Base-by-base conservation (phyloP, 192 early-diverging fungal genomes). In the Coemansia sp. region DNA sequence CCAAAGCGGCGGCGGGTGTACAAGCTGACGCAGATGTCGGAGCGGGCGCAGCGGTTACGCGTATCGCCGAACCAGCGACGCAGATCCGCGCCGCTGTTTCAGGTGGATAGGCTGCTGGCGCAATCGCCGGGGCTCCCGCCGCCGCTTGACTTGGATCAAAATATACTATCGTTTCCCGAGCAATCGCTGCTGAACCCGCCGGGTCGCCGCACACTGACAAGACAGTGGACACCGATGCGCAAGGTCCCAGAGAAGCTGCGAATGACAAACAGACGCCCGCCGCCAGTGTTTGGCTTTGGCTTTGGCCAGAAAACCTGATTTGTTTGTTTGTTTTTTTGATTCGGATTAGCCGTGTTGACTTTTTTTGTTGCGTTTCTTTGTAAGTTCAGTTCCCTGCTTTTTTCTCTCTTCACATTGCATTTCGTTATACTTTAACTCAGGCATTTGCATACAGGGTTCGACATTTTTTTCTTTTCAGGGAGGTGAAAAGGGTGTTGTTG, bases 21-120 rank as follows among this genome's bases (percentile, higher is more conserved):
- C 23, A 29, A 28, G 35, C 40, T 71, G 16, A 60, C 57, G 25
- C 52, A 51, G 3, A 58, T 71, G 44, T 60, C 62, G 6, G 60
- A 62, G 23, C 53, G 45, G 24, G 62, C 62, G 10, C 62, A 56
- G 12, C 44, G 57, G n/a, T 45, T 71, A 28, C 56, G 33, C 9
- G 62, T 56, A 16, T 64, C 69, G 42, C 62, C 69, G 6, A 59
- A 12, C 11, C 33, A 61, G 29, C 45, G 27, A 29, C 56, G 51
- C 14, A 28, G 18, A 18, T 10, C 25, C 3, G 18, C 38, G 23
- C 23, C 49, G 10, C 53, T 50, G 48, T 50, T 50, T 50, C 48
- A 50, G 27, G 27, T 50, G 24, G 48, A 50, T 11, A 10, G 28
- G 28, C 48, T 24, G 58, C 21, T n/a, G 2, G 24, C 45, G 18